Percentiles rank a stretch among this genome's conserved stretches.
Conservation (phyloP, 1,284 basidiomycete species). For the Marasmius oreades region DNA sequence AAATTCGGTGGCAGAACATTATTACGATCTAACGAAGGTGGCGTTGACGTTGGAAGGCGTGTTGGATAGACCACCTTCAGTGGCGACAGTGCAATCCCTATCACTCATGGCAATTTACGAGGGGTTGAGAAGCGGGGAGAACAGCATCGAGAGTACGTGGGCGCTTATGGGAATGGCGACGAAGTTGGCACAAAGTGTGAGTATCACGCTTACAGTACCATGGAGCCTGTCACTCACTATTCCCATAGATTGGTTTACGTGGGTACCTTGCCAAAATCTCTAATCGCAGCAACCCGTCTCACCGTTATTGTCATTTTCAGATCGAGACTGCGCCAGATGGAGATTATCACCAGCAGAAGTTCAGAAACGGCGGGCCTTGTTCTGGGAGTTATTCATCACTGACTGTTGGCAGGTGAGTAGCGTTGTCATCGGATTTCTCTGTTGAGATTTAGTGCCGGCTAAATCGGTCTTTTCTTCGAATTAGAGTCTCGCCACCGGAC, state of each 20-base stretch:
- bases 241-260: slow-evolving; percentile 59
- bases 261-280: slow-evolving; percentile 24
- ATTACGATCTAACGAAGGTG: slow-evolving; percentile 53
- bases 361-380: slow-evolving; percentile 64
- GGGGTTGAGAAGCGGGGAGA: slow-evolving; percentile 51
- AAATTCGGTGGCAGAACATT: slow-evolving; percentile 48
- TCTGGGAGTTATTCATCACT: slow-evolving; percentile 70
- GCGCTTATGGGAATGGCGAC: slow-evolving; percentile 55
- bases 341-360: slow-evolving; percentile 54
- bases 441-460: background rate
- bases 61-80: slow-evolving; percentile 60
- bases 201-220: slow-evolving; percentile 23
- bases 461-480: background rate
- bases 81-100: slow-evolving; percentile 65
- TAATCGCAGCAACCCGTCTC: background rate
- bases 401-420: slow-evolving; percentile 61
- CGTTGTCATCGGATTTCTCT: background rate
- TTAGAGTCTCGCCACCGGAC: slow-evolving; percentile 60
- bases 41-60: slow-evolving; percentile 63
- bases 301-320: slow-evolving; percentile 33
- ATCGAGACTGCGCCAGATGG: slow-evolving; percentile 70
- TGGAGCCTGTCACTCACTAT: slow-evolving; percentile 13
- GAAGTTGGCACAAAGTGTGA: slow-evolving; percentile 62
- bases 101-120: slow-evolving; percentile 68
- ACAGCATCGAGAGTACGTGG: slow-evolving; percentile 62